Evolutionary conservation across 371 early-diverging fungal species (phyloP), one percentile per base, ranked within the genome.

Genomic region (Batkoa obscura): DNA sequence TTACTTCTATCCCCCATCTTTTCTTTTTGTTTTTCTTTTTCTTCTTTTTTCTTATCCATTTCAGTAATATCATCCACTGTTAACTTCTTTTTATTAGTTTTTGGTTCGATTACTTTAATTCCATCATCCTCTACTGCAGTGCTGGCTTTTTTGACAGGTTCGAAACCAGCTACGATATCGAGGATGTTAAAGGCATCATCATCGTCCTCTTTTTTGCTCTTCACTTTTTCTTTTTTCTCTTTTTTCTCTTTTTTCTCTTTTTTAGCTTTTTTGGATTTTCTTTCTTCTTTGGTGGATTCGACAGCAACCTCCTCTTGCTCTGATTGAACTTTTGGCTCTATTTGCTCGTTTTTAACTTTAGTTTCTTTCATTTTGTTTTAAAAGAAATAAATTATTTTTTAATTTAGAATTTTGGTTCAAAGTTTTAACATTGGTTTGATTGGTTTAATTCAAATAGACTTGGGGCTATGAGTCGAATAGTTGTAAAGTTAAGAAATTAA

Each of bases 201-300:
- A n/a, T n/a, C n/a, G 4, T 13, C 41, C 41, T 56, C 64, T 66
- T 69, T 68, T 71, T 62, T 69, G 61, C 59, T 64, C 74, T 58
- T n/a, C n/a, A n/a, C n/a, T 64, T 68, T 57, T 63, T 69, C 51
- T 66, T 64, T 43, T 63, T 68, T 71, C 34, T 62, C 62, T 39
- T 60, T 59, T 48, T 71, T 70, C 55, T 68, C 71, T 56, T 67
- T 69, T 50, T 64, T 66, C 49, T 71, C 66, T 47, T 69, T 50
- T 48, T 66, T 68, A 51, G 64, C 60, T 56, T 60, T 68, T 50
- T 68, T 64, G 60, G 70, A 63, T 32, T 59, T 50, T 32, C 3
- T 36, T n/a, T 33, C 4, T 45, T 9, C 9, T 8, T 8, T 45
- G 4, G 4, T 9, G 3, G 6, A 8, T 13, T 3, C 15, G 17